Conservation (phyloP, 257 asterid genomes). For the Coffea eugenioides region DNA sequence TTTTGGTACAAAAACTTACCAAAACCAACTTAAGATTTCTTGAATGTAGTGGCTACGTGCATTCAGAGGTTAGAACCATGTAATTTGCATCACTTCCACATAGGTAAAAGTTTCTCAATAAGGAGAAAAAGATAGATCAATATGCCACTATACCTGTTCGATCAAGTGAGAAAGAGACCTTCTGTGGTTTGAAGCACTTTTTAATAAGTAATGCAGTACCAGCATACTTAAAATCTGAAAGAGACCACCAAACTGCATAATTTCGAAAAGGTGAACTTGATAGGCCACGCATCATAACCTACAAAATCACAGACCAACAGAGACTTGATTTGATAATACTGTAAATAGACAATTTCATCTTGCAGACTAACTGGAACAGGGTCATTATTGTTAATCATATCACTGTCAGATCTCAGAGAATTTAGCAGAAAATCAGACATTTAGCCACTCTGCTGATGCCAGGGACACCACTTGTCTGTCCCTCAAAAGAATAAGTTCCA, state of each 20-base stretch:
- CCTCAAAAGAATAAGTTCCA: background rate
- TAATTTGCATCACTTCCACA: background rate
- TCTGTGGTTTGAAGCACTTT: constrained; percentile 70
- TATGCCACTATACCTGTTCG: constrained; percentile 48
- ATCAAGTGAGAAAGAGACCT: constrained; percentile 81
- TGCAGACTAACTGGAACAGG: background rate
- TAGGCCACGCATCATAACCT: constrained; percentile 76
- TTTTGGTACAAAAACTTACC: background rate
- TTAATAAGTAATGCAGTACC: constrained; percentile 84
- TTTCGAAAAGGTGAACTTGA: constrained; percentile 65
- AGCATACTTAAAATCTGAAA: constrained; percentile 90
- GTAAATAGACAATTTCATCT: background rate
- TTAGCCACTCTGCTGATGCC: background rate
- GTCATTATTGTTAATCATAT: no score
- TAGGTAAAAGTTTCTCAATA: background rate
- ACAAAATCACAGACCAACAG: constrained; percentile 27
- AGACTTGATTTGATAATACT: background rate
- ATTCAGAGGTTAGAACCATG: background rate
- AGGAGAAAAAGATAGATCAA: background rate
- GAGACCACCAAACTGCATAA: constrained; percentile 93
- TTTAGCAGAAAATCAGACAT: background rate
- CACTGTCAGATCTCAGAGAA: background rate
- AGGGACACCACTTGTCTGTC: background rate
- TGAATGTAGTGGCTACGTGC: background rate
- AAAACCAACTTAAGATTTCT: background rate